phyloP scores from a whole-genome alignment of 1,284 basidiomycete species.

The Pseudomicrostroma phylloplanum region DNA sequence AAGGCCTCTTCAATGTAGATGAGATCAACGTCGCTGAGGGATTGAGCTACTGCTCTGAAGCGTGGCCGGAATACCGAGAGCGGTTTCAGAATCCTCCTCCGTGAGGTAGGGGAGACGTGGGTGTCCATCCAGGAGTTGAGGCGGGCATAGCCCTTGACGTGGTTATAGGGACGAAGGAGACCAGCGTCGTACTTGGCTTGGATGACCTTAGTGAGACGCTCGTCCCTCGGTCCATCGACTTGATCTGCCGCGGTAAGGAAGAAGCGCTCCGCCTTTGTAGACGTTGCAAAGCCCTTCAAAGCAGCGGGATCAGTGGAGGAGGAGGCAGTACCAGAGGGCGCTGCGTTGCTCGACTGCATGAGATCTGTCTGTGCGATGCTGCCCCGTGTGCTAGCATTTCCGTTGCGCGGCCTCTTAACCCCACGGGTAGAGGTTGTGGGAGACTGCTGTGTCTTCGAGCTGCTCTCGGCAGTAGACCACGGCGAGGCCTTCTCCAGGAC shows the following conservation, averaged over 20 bases:
- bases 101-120: slow-evolving; percentile 60
- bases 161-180: slow-evolving; percentile 88
- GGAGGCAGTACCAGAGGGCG: neutral
- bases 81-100: slow-evolving; percentile 80
- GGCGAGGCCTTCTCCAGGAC: neutral
- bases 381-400: too few species aligned
- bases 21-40: slow-evolving; percentile 86
- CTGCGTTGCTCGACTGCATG: too few species aligned
- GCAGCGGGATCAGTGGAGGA: neutral
- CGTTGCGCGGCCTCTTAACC: too few species aligned
- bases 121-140: slow-evolving; percentile 75
- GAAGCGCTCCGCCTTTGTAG: slow-evolving; percentile 63
- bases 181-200: slow-evolving; percentile 95
- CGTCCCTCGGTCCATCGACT: slow-evolving; percentile 79
- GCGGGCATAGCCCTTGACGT: slow-evolving; percentile 58
- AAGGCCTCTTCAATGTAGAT: slow-evolving; percentile 82
- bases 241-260: slow-evolving; percentile 92
- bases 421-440: neutral
- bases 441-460: neutral
- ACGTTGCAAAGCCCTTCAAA: slow-evolving; percentile 18
- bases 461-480: neutral
- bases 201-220: slow-evolving; percentile 84
- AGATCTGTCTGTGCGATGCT: too few species aligned
- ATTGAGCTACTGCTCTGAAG: slow-evolving; percentile 73
- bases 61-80: slow-evolving; percentile 85